Evolutionary conservation across 1,139 yeast species (phyloP).

Genomic region (Scheffersomyces segobiensis): DNA sequence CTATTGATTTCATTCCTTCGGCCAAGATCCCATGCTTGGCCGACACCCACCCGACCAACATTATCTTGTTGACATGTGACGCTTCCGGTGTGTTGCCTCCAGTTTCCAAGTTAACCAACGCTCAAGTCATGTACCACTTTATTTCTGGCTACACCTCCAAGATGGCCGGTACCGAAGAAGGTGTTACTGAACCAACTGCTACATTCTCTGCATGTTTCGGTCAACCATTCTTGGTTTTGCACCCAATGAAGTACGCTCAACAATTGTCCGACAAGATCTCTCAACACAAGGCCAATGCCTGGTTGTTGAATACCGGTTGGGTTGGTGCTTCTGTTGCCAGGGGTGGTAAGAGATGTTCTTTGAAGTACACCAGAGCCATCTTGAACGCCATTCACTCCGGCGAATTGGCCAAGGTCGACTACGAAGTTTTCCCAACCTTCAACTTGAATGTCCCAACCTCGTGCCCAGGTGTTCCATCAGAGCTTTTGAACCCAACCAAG

Average conservation of each 20-base stretch:
- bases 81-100: constrained; percentile 98
- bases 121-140: constrained; percentile 98
- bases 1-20: constrained; percentile 94
- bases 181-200: constrained; percentile 97
- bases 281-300: constrained; percentile 86
- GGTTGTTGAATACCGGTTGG: constrained; percentile 99
- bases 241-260: constrained; percentile 97
- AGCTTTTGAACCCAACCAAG: constrained; percentile 82
- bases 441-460: constrained; percentile 84
- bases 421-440: constrained; percentile 83
- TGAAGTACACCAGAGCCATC: constrained; percentile 96
- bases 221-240: constrained; percentile 97
- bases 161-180: constrained; percentile 99
- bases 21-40: constrained; percentile 96
- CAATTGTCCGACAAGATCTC: constrained; percentile 94
- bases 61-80: constrained; percentile 92
- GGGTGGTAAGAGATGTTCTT: constrained; percentile 97
- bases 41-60: constrained; percentile 87
- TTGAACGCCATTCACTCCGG: constrained; percentile 95
- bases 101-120: constrained; percentile 87
- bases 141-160: constrained; percentile 98
- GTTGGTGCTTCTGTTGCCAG: constrained; percentile 88
- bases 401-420: constrained; percentile 74
- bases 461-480: constrained; percentile 80
- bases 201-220: constrained; percentile 99